Base-by-base conservation (phyloP, 345 rosid species). In the Acer campestre region DNA sequence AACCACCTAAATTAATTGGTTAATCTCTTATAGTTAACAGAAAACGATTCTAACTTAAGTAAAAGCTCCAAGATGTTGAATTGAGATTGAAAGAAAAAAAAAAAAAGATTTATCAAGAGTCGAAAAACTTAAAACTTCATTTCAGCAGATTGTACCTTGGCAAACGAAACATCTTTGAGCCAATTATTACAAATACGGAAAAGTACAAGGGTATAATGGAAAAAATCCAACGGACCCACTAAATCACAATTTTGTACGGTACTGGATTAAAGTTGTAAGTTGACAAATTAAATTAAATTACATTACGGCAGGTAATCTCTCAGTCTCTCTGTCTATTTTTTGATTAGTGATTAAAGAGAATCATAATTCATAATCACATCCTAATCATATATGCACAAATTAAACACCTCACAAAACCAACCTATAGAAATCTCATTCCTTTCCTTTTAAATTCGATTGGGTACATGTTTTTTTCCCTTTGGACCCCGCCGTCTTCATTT, bases 211-310 rank as follows among this genome's bases (percentile, higher is more conserved):
- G 74, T 42, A 61, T 14, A 73, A 29, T 13, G 4, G 20, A 68
- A 74, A 69, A 67, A 79, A 69, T 59, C 0, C 6, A 13, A 46
- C n/a, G 64, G 74, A 46, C 74, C 65, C 81, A 31, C 69, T 20
- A 49, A 58, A 73, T 61, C 74, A 22, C 70, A 16, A 61, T 59
- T 79, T 53, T 64, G 71, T 78, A 35, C n/a, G 22, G 23, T 56
- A 9, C 23, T 14, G 29, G 13, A 11, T 64, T 13, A 49, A 64
- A 10, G 8, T 25, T 25, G 13, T 22, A 64, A 29, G 42, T 29
- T 29, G 31, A 22, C 42, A 74, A 79, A 68, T 68, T 79, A 74
- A 79, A 68, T 68, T 79, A 74, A 68, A 49, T 49, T 16, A 53
- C 58, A 16, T 7, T 23, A n/a, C 44, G 13, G 7, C 25, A 42